Percentiles rank a stretch among this genome's conserved stretches.
Evolutionary conservation across 371 early-diverging fungal genomes (phyloP).

Genomic region (Amoeboaphelidium protococcarum): DNA sequence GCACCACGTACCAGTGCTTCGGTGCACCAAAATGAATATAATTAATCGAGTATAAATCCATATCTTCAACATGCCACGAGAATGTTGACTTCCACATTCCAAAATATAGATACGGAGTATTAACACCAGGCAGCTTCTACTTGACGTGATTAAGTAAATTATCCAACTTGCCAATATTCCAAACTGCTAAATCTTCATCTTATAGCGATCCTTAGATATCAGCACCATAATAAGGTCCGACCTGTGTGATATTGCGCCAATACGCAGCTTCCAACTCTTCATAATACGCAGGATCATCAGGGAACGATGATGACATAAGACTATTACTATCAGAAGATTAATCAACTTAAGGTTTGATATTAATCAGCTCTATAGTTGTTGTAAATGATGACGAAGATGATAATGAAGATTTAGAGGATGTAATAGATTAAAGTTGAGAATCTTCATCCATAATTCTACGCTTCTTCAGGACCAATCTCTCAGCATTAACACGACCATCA

Average conservation of each 20-base stretch:
- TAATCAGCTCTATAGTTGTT: too few relatives aligned
- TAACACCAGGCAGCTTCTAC: conserved; percentile 62
- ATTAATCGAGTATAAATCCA: conserved; percentile 74
- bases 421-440: too few relatives aligned
- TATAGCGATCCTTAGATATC: conserved; percentile 58
- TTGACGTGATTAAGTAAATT: conserved; percentile 40
- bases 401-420: too few relatives aligned
- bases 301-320: not conserved
- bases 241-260: conserved; percentile 67
- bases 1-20: conserved; percentile 86
- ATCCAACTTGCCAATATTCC: conserved; percentile 56
- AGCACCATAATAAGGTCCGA: conserved; percentile 72
- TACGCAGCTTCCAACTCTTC: conserved; percentile 55
- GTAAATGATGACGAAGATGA: too few relatives aligned
- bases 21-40: conserved; percentile 74
- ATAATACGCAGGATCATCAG: conserved; percentile 13
- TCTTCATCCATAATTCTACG: not conserved
- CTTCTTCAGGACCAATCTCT: not conserved
- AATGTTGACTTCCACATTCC: conserved; percentile 96
- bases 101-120: conserved; percentile 80
- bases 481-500: not conserved
- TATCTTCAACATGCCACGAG: conserved; percentile 82
- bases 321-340: too few relatives aligned
- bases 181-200: conserved; percentile 21
- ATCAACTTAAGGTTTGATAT: too few relatives aligned